Conservation (phyloP, 306 rosid genomes). For the Amphicarpaea edgeworthii region DNA sequence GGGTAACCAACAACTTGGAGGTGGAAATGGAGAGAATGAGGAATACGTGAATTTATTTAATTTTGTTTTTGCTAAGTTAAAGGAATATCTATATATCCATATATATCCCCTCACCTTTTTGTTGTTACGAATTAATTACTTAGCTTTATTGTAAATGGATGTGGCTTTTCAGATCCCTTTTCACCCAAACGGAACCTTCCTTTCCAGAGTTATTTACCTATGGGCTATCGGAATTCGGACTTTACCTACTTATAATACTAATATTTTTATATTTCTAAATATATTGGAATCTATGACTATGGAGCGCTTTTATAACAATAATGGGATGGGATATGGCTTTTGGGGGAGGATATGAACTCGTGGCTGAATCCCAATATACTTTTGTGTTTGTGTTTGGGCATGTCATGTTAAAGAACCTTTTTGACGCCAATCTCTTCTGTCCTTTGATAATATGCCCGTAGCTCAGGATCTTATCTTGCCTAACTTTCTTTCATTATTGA, state of each 20-base stretch:
- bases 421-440: constrained; percentile 37
- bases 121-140: constrained; percentile 34
- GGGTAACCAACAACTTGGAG: constrained; percentile 39
- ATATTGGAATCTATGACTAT: constrained; percentile 25
- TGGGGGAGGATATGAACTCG: constrained; percentile 11
- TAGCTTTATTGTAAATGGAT: constrained; percentile 59
- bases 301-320: not conserved
- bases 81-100: constrained; percentile 48
- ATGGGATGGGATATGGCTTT: constrained; percentile 21
- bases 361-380: constrained; percentile 49
- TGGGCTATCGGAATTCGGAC: constrained; percentile 3
- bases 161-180: constrained; percentile 56
- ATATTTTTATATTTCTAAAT: not conserved
- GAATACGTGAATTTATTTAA: constrained; percentile 44
- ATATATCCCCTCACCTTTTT: constrained; percentile 16
- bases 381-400: constrained; percentile 46
- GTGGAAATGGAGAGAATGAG: constrained; percentile 11
- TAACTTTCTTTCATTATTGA: constrained; percentile 41
- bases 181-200: constrained; percentile 53
- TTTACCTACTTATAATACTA: not conserved
- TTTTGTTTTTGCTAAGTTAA: constrained; percentile 47
- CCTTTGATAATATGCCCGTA: constrained; percentile 52
- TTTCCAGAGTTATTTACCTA: constrained; percentile 37
- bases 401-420: constrained; percentile 49
- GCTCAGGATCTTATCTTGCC: constrained; percentile 47